Evolutionary conservation across 257 asterid species (phyloP), one percentile per base, ranked within the genome.

Genomic region (Capsicum baccatum): DNA sequence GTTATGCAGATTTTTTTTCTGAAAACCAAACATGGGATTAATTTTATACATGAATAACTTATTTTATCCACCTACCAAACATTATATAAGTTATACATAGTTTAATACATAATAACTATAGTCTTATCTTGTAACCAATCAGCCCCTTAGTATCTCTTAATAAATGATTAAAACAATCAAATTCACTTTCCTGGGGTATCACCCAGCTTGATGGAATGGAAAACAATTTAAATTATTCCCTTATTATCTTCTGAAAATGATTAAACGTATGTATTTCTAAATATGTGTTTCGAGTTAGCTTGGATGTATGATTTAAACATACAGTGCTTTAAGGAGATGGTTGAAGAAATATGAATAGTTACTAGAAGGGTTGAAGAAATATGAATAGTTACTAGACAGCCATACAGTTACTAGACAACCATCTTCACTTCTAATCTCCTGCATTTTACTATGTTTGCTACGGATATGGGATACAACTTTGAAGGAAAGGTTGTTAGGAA

Each of bases 401-500:
- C 69, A 21, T 63, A 26, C 26, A 26, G 33, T 26, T 26, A 26
- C 33, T 26, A 26, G 33, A 26, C 4, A 3, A 63, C 69, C 69
- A 21, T 63, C 69, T 63, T 64, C 44, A 5, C 14, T 55, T 79
- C 42, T 79, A 17, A 55, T 79, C 62, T 79, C 50, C 50, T 17
- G 26, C 42, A 79, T 37, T 57, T 55, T 48, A 52, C 82, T 63
- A n/a, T 81, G 54, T 37, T 60, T 56, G 63, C 19, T 62, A 26
- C 60, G 79, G 89, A 88, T 88, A 70, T 88, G 91, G 91, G 89
- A 88, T 84, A 86, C 91, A 42, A 88, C 91, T 37, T 89, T 88
- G 12, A 88, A 88, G 79, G 91, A 88, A 85, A 88, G 91, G 81
- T 26, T 26, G 33, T 26, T 26, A 26, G 33, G 33, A 26, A 26